Base-by-base conservation (phyloP, 495 filamentous ascomycete genomes). In the Podospora pseudocomata region DNA sequence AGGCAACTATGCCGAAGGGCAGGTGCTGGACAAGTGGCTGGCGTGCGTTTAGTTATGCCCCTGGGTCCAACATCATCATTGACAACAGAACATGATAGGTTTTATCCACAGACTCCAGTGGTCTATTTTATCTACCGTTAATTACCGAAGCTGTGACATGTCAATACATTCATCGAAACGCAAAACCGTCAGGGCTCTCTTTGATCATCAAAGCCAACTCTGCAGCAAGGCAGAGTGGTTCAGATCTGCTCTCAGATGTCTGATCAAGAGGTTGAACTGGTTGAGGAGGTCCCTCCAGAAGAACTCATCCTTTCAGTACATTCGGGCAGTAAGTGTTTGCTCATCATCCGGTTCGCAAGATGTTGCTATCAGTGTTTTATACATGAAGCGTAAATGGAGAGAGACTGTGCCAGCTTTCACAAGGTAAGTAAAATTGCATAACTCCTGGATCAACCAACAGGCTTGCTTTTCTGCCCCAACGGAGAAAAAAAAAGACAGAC, bases 141-240 rank as follows among this genome's bases (percentile, higher is more conserved):
- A 11, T 11, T 49, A 13, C 7, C 9, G 39, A 49, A 3, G 13
- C 2, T 49, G 9, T 13, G 15, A 49, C 39, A 49, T 49, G 39
- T 49, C 39, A 3, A 49, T 11, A 49, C 39, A 49, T 49, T 3
- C 13, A 49, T 11, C 15, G 13, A 11, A 49, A 11, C 39, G 15
- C 39, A 44, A 27, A 57, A 79, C 76, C 79, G 79, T 84, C 83
- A 82, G 83, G 73, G 82, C 83, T 84, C 83, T 85, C 83, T 85
- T 83, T 84, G 77, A 74, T 81, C 81, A 69, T 79, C 79, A 84
- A 73, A 39, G 66, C 67, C 68, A 54, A 70, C 69, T 64, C 9
- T 58, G 11, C 65, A 60, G 64, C 68, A 64, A 63, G 20, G 55
- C n/a, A 58, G 4, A 58, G 23, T 5, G 28, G 68, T 71, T 79